Conservation (phyloP, 495 filamentous ascomycete species). For the Trichoderma parareesei region DNA sequence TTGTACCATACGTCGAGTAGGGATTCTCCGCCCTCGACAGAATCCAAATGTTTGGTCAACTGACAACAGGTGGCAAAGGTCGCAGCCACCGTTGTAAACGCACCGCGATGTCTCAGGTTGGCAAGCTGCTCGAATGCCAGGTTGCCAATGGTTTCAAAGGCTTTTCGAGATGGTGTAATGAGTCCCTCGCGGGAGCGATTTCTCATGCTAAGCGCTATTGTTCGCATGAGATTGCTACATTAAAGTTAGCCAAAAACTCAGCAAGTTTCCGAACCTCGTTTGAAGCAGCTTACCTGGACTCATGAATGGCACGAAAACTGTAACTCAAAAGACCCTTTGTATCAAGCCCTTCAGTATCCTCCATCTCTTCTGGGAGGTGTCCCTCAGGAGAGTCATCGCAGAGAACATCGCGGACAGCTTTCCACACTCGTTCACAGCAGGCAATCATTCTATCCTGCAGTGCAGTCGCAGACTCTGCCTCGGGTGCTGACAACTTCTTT, state of each 20-base stretch:
- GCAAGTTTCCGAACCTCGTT: conserved; percentile 10
- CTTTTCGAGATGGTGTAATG: conserved; percentile 28
- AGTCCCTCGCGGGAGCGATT: conserved; percentile 22
- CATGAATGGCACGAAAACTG: conserved; percentile 84
- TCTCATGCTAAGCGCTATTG: conserved; percentile 40
- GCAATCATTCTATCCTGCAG: conserved; percentile 48
- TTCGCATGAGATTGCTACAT: conserved; percentile 48
- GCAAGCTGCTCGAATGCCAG: conserved; percentile 74
- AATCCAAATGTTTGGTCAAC: conserved; percentile 39
- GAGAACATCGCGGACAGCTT: conserved; percentile 60
- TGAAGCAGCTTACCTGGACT: conserved; percentile 61
- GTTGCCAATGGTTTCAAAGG: conserved; percentile 53
- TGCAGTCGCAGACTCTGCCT: conserved; percentile 32
- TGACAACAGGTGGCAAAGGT: conserved; percentile 76
- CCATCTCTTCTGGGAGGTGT: conserved; percentile 63
- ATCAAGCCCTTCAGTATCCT: conserved; percentile 56
- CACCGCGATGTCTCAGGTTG: conserved; percentile 79
- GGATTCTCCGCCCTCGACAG: conserved; percentile 23
- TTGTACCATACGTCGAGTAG: conserved; percentile 59
- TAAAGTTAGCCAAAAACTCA: conserved; percentile 16
- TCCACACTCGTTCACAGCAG: conserved; percentile 62
- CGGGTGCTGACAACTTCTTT: conserved; percentile 20
- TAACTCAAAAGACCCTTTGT: conserved; percentile 89
- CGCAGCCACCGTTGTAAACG: conserved; percentile 85
- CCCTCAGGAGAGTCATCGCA: conserved; percentile 92